Base-by-base conservation (phyloP, 1,284 basidiomycete species). In the Cryptococcus sp. region DNA sequence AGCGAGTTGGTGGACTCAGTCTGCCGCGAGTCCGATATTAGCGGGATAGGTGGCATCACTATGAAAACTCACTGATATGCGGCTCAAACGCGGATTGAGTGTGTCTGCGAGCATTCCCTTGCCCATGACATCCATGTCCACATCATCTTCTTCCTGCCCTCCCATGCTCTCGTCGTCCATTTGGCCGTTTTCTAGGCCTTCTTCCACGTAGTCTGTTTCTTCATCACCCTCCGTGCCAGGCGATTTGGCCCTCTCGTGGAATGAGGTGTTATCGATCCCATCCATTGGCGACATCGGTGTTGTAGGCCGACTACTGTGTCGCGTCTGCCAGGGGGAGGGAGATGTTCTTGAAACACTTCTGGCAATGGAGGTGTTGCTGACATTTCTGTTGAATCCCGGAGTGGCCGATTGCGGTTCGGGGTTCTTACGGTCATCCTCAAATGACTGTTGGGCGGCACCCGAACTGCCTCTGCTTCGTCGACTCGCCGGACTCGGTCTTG, bases 1-100 rank as follows among this genome's bases (percentile, higher is more conserved):
- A 77, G 61, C 2, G 71, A 73, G 10, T 52, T 57, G 5, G 64
- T 57, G 0, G 75, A 77, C n/a, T 69, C 68, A n/a, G 71, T 72
- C 69, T 75, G 47, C 2, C 0, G 27, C 17, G 23, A 20, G 38
- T 20, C 47, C 48, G 64, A 41, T 61, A 57, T 41, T 50, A 17
- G n/a, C 25, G 17, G 23, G 20, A 20, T 20, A 19, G 27, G 20
- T 13, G n/a, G 16, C 19, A 40, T 41, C 17, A 39, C n/a, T 20
- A 17, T 40, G 17, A 19, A 5, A 2, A 64, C 68, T 58, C 40
- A 73, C 73, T 15, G 71, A 66, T 19, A 75, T 65, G 16, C 65
- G 55, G 48, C 63, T 68, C 27, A 73, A 56, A 38, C 72, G 58
- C 5, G 70, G 62, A 35, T 67, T 55, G 23, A 63, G 20, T 25